phyloP scores from a whole-genome alignment of 176 grass and related monocot species.

The Avena atlantica region DNA sequence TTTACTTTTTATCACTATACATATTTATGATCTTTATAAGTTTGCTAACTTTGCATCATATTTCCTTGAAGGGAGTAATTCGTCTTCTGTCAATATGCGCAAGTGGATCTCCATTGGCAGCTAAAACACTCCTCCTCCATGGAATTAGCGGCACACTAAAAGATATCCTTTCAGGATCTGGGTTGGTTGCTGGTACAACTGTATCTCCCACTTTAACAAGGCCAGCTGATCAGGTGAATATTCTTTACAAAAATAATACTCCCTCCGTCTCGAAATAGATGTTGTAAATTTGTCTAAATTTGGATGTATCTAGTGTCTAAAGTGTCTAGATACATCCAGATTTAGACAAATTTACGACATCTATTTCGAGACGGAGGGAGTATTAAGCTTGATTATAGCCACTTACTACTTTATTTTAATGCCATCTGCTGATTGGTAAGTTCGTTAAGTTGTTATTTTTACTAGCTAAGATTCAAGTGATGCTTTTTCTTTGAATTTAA shows the following conservation, averaged over 20 bases:
- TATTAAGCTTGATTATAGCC: not conserved
- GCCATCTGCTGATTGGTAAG: not conserved
- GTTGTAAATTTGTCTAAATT: too few relatives aligned
- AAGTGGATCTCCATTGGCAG: slow-evolving; percentile 72
- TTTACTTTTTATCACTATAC: slow-evolving; percentile 1
- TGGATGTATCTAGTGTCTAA: too few relatives aligned
- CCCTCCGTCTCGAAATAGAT: too few relatives aligned
- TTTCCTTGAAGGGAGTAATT: slow-evolving; percentile 73
- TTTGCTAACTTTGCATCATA: slow-evolving; percentile 8
- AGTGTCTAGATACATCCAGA: too few relatives aligned
- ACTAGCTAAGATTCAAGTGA: not conserved
- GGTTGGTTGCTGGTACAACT: slow-evolving; percentile 62
- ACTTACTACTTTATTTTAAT: slow-evolving; percentile 18
- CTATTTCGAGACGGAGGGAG: too few relatives aligned
- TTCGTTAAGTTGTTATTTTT: not conserved
- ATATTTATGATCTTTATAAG: slow-evolving; percentile 15
- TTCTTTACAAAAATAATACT: not conserved
- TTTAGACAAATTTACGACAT: too few relatives aligned
- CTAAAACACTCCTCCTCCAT: slow-evolving; percentile 87
- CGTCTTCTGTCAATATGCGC: slow-evolving; percentile 80
- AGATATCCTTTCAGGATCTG: slow-evolving; percentile 88
- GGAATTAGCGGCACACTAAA: slow-evolving; percentile 86
- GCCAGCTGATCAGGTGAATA: slow-evolving; percentile 80
- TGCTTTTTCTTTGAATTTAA: not conserved
- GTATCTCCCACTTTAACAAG: slow-evolving; percentile 75